phyloP scores from a whole-genome alignment of 164 flowering plant genomes.

The Liquidambar formosana region DNA sequence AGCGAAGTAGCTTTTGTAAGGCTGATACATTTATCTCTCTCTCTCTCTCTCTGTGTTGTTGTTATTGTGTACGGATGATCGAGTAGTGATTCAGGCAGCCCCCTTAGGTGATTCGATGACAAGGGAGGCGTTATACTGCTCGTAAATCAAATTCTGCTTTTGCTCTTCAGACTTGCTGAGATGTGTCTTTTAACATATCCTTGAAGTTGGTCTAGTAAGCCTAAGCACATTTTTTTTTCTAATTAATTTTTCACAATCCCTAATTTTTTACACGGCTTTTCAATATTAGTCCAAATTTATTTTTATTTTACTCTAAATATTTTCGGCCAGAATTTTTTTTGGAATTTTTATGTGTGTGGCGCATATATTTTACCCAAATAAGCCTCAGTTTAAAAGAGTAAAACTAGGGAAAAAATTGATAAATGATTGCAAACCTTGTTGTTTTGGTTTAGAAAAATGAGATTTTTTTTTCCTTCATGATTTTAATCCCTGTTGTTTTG shows the following conservation, averaged over 20 bases:
- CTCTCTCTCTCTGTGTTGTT: no score
- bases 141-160: slow-evolving; percentile 26
- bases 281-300: no score
- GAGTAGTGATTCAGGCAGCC: slow-evolving; percentile 48
- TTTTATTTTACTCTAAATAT: no score
- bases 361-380: no score
- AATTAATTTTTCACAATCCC: neutral
- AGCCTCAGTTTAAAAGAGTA: no score
- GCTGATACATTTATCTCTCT: slow-evolving; percentile 14
- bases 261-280: neutral
- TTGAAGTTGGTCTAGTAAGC: slow-evolving; percentile 52
- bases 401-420: no score
- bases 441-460: no score
- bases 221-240: slow-evolving; percentile 24
- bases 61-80: neutral
- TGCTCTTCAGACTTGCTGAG: slow-evolving; percentile 54
- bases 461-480: no score
- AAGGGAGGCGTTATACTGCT: slow-evolving; percentile 35
- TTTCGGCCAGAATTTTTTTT: neutral
- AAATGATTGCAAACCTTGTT: no score
- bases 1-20: slow-evolving; percentile 10
- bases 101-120: slow-evolving; percentile 10
- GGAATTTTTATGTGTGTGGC: neutral
- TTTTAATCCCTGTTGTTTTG: no score
- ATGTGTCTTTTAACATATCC: slow-evolving; percentile 11